Evolutionary conservation across 2,329 filamentous ascomycete genomes (phyloP).

Genomic region (Pseudovirgaria hyperparasitica): DNA sequence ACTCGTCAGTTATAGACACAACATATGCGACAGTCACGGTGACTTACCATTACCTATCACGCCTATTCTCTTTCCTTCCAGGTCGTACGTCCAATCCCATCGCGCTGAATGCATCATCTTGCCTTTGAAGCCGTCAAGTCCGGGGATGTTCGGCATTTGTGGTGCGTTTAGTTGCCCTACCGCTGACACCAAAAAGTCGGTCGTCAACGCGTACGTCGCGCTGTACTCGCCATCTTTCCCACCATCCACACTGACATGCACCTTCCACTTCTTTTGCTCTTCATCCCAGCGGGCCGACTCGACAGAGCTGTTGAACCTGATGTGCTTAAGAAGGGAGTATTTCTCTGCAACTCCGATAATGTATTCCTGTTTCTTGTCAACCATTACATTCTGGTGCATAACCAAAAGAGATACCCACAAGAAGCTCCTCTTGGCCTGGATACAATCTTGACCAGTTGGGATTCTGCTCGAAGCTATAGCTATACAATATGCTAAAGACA

Average conservation of each 20-base stretch:
- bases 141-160: slow-evolving; percentile 35
- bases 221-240: slow-evolving; percentile 44
- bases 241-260: slow-evolving; percentile 34
- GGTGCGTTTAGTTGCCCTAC: slow-evolving; percentile 48
- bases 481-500: slow-evolving; percentile 43
- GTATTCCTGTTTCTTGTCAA: slow-evolving; percentile 28
- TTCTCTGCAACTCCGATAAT: slow-evolving; percentile 40
- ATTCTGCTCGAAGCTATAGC: slow-evolving; percentile 49
- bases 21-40: slow-evolving; percentile 2
- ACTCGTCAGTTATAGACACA: background rate
- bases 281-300: slow-evolving; percentile 44
- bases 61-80: slow-evolving; percentile 42
- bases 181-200: slow-evolving; percentile 44
- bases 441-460: slow-evolving; percentile 45
- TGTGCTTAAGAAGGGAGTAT: slow-evolving; percentile 42
- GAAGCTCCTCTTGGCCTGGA: slow-evolving; percentile 47
- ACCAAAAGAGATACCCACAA: slow-evolving; percentile 19
- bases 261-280: slow-evolving; percentile 36
- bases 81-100: slow-evolving; percentile 47
- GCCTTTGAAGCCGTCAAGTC: slow-evolving; percentile 35
- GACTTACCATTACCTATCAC: slow-evolving; percentile 44
- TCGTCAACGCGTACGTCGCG: slow-evolving; percentile 38
- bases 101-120: slow-evolving; percentile 44
- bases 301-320: slow-evolving; percentile 44
- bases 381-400: slow-evolving; percentile 1